A percentile compares a stretch with the other conserved stretches of the same genome.
These are phyloP conservation scores for Amborella trichopoda DNA, from an alignment of 164 flowering plant genomes.

Conservation along the genomic window DNA sequence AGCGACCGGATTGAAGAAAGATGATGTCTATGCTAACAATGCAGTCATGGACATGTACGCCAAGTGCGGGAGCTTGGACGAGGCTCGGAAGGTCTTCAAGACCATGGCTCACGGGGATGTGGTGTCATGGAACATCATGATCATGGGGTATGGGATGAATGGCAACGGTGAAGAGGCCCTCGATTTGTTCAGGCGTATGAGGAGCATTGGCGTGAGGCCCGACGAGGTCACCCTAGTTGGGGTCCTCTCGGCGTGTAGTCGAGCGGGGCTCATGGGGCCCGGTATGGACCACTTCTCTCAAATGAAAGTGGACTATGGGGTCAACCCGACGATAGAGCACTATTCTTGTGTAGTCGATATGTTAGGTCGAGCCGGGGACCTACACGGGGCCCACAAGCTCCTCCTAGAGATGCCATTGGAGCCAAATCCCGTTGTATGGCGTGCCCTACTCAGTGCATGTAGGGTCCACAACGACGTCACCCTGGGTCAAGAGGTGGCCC, in stretches of 20 bases:
- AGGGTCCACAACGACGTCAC: constrained; percentile 35
- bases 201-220: constrained; percentile 7
- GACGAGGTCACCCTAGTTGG: constrained; percentile 32
- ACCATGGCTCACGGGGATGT: constrained; percentile 30
- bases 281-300: constrained; percentile 23
- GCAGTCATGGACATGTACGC: constrained; percentile 72
- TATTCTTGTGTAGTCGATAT: constrained; percentile 57
- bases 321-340: constrained; percentile 50
- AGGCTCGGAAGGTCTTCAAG: constrained; percentile 40
- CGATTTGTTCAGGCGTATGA: constrained; percentile 25
- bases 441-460: constrained; percentile 50
- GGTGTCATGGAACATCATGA: constrained; percentile 83
- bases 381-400: constrained; percentile 40
- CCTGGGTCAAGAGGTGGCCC: constrained; percentile 38
- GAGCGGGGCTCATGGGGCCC: constrained; percentile 33
- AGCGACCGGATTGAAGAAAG: constrained; percentile 28
- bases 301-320: constrained; percentile 22
- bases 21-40: constrained; percentile 26
- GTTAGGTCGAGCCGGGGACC: constrained; percentile 57
- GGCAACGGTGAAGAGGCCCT: constrained; percentile 45
- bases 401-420: constrained; percentile 28
- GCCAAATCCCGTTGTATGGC: constrained; percentile 49
- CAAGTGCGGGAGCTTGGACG: constrained; percentile 58
- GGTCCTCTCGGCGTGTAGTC: constrained; percentile 54
- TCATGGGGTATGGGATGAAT: constrained; percentile 58